Base-by-base conservation (phyloP, 768 basidiomycete species). In the Atractiella rhizophila region DNA sequence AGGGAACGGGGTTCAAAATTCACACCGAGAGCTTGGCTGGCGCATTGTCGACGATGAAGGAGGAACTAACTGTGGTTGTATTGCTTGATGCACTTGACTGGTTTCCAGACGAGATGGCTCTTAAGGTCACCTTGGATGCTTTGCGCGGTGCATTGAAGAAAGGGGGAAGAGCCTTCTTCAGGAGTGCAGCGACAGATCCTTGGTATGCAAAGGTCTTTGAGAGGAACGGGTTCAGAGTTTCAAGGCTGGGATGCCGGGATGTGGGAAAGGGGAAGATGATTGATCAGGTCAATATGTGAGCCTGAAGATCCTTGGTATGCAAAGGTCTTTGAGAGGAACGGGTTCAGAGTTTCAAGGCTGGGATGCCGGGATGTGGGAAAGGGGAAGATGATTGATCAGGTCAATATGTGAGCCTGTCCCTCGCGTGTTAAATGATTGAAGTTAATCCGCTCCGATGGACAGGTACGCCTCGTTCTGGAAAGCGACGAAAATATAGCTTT, bases 131-230 rank as follows among this genome's bases (percentile, higher is more conserved):
- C 54, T 59, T 51, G 31, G 37, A 44, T 15, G 42, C 53, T 9
- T 42, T 50, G 34, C 59, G 63, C 37, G 62, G 71, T 1, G 73
- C 70, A 1, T 55, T 75, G n/a, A 59, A 64, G 0, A 55, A 63
- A 0, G 70, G 69, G 0, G 76, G 76, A 0, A 60, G 66, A 39
- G 67, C 74, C 3, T 66, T 74, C 41, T 76, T 71, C 70, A 62
- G 76, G 0, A 69, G 36, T n/a, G 48, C 53, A 3, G 53, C 45
- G 5, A 46, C 44, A 19, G 30, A 37, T 5, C 60, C 59, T 16
- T 54, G 53, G 53, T 54, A 54, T 40, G 34, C 39, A 28, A 46
- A 49, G 21, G 36, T 54, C 11, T 54, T 49, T 38, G 34, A 29
- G n/a, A 35, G 45, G 7, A 43, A 47, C 16, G 53, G 53, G 3